These are phyloP conservation scores for Penicillium canescens DNA, from an alignment of 495 filamentous ascomycete genomes.

Conservation along the genomic window DNA sequence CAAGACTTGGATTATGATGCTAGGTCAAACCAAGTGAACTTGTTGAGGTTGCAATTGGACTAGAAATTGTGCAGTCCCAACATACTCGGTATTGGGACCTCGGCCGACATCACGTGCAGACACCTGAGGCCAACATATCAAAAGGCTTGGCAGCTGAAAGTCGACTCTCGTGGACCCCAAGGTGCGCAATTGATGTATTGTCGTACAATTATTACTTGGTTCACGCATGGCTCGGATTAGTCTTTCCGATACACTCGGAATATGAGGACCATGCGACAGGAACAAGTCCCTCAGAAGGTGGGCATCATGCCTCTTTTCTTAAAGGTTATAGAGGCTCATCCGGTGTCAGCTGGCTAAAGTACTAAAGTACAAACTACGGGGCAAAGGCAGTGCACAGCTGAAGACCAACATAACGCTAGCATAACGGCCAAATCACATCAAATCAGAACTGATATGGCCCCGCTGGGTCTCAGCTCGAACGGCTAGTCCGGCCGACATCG, in stretches of 20 bases:
- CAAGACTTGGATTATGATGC: neutral
- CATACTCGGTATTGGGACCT: slow-evolving; percentile 9
- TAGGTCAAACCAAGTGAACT: neutral
- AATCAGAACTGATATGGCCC: slow-evolving; percentile 5
- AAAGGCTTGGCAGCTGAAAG: slow-evolving; percentile 1
- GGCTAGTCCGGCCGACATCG: slow-evolving; percentile 11
- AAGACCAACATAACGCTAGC: neutral
- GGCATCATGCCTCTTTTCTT: no score
- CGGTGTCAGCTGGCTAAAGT: neutral
- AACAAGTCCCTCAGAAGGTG: no score
- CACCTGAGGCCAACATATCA: slow-evolving; percentile 13
- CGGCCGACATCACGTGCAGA: slow-evolving; percentile 16
- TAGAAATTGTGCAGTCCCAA: slow-evolving; percentile 5
- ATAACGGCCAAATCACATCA: neutral
- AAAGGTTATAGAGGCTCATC: neutral
- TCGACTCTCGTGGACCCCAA: neutral
- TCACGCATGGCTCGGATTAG: no score
- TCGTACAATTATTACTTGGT: neutral
- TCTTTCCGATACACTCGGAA: no score
- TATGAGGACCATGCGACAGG: no score
- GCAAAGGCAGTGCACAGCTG: slow-evolving; percentile 2
- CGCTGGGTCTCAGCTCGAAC: slow-evolving; percentile 10
- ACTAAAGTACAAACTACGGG: neutral
- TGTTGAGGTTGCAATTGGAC: slow-evolving; percentile 9
- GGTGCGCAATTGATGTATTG: neutral